Evolutionary conservation across 768 basidiomycete genomes (phyloP).

Genomic region (Auriscalpium microsporum): DNA sequence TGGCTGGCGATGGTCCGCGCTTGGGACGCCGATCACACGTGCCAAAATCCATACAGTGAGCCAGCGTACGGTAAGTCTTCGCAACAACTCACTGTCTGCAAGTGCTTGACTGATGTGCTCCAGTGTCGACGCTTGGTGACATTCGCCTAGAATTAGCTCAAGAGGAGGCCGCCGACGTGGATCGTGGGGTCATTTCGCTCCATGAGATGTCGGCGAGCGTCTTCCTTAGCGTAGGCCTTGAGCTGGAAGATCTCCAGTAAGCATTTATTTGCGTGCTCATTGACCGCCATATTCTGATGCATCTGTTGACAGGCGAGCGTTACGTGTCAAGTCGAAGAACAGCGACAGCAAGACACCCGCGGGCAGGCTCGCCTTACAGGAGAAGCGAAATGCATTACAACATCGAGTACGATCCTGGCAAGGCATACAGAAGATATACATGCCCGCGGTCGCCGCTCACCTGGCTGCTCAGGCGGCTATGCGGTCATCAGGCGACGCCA

Average conservation of each 20-base stretch:
- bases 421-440: not conserved
- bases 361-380: not conserved
- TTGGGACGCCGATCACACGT: not conserved
- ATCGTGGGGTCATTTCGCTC: not conserved
- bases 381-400: not conserved
- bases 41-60: slow-evolving; percentile 1
- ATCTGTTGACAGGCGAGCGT: not conserved
- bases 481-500: not conserved
- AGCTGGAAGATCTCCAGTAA: not conserved
- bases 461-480: not conserved
- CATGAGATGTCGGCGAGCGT: not conserved
- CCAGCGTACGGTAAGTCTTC: not conserved
- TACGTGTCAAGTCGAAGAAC: not conserved
- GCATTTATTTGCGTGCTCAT: not conserved
- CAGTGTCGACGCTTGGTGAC: not conserved
- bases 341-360: not conserved
- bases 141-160: not conserved
- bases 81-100: no score
- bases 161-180: not conserved
- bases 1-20: not conserved
- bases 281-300: not conserved
- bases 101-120: no score
- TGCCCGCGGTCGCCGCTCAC: not conserved
- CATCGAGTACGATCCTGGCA: not conserved
- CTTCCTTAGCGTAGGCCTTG: not conserved